Evolutionary conservation across 805 yeast genomes (phyloP).

Genomic region (Myxozyma melibiosi): DNA sequence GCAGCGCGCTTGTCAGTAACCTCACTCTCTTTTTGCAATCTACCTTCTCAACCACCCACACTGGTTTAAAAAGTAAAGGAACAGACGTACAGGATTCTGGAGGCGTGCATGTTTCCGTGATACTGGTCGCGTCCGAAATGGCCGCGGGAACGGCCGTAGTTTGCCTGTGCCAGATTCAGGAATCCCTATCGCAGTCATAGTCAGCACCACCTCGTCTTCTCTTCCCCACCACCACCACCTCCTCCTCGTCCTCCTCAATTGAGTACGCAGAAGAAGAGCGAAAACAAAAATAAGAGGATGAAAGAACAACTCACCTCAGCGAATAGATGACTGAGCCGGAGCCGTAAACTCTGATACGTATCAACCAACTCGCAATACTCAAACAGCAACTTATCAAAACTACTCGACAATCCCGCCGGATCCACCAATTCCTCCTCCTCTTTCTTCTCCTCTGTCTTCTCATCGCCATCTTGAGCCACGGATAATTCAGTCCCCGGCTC

Average conservation of each 20-base stretch:
- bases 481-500: constrained; percentile 8
- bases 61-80: not conserved
- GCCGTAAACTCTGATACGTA: constrained; percentile 14
- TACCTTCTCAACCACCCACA: not conserved
- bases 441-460: not conserved
- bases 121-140: constrained; percentile 48
- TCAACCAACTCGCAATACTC: constrained; percentile 27
- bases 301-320: constrained; percentile 6
- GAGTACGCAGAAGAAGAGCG: too few species aligned
- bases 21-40: not conserved
- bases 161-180: constrained; percentile 27
- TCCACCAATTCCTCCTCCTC: constrained; percentile 17
- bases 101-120: constrained; percentile 45
- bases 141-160: constrained; percentile 23
- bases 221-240: constrained; percentile 11
- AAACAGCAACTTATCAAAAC: constrained; percentile 19
- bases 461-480: not conserved
- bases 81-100: constrained; percentile 25
- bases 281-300: not conserved
- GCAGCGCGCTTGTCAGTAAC: not conserved
- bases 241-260: not conserved
- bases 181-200: constrained; percentile 17
- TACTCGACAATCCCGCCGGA: constrained; percentile 5
- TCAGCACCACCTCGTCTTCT: too few species aligned
- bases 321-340: constrained; percentile 9